phyloP scores from a whole-genome alignment of 176 grass and related monocot genomes.

The Zoysia japonica region DNA sequence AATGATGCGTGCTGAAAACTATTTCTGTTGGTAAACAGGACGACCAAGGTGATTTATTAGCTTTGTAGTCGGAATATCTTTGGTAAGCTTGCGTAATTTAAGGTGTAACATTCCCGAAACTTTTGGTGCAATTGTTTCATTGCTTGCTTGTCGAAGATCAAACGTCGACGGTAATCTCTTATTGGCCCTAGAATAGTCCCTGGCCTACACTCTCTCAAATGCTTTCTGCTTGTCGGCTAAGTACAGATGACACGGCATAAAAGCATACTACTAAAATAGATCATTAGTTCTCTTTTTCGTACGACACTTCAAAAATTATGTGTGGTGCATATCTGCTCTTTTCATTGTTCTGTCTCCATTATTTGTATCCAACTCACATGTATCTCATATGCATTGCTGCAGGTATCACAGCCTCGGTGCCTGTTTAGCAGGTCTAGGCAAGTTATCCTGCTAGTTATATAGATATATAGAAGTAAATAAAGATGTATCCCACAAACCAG shows the following conservation, averaged over 20 bases:
- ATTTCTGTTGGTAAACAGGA: background rate
- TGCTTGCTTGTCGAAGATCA: too few relatives aligned
- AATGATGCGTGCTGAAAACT: background rate
- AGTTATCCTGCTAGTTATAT: constrained; percentile 21
- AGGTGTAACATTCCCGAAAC: background rate
- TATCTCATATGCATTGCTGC: background rate
- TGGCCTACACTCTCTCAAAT: background rate
- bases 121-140: background rate
- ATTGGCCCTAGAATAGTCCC: too few relatives aligned
- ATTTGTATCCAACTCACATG: background rate
- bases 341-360: background rate
- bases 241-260: background rate
- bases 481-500: constrained; percentile 63
- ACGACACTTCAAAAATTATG: background rate
- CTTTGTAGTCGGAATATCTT: background rate
- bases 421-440: constrained; percentile 6
- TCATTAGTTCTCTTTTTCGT: background rate
- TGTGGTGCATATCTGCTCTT: background rate
- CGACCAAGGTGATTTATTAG: background rate
- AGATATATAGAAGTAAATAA: constrained; percentile 2
- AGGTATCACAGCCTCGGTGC: constrained; percentile 27
- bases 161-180: background rate
- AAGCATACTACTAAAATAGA: background rate
- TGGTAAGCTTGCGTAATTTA: background rate
- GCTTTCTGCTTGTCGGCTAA: background rate